phyloP scores from a whole-genome alignment of 192 early-diverging fungal genomes.

The Coemansia sp. region DNA sequence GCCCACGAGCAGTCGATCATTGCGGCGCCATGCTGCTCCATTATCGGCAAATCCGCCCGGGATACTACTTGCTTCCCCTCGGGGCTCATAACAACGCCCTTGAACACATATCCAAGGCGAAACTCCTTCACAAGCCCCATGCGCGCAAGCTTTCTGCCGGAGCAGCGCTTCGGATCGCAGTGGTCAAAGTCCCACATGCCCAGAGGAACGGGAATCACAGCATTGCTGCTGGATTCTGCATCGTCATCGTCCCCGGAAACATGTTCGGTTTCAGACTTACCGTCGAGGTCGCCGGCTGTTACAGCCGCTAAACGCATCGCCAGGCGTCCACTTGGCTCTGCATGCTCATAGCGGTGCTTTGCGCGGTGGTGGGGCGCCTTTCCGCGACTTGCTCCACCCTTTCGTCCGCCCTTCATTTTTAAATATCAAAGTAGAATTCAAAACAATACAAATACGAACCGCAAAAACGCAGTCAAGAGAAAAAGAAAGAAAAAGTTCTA shows the following conservation, averaged over 20 bases:
- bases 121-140: constrained; percentile 78
- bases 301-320: constrained; percentile 7
- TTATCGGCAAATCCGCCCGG: constrained; percentile 77
- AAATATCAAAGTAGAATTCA: not conserved
- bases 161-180: constrained; percentile 98
- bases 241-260: not conserved
- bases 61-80: constrained; percentile 87
- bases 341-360: constrained; percentile 23
- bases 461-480: not conserved
- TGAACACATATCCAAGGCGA: constrained; percentile 81
- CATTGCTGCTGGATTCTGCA: constrained; percentile 7
- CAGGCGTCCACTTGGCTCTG: constrained; percentile 18
- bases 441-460: not conserved
- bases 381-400: constrained; percentile 17
- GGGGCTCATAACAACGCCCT: constrained; percentile 89
- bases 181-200: constrained; percentile 98
- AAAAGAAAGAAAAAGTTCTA: not conserved
- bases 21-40: constrained; percentile 76
- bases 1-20: constrained; percentile 99
- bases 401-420: constrained; percentile 33
- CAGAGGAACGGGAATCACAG: constrained; percentile 59
- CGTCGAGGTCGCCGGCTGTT: constrained; percentile 6
- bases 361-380: constrained; percentile 32
- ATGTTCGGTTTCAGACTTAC: not conserved
- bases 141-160: constrained; percentile 87